phyloP scores from a whole-genome alignment of 176 grass and related monocot species.

The Miscanthus lutarioriparius region DNA sequence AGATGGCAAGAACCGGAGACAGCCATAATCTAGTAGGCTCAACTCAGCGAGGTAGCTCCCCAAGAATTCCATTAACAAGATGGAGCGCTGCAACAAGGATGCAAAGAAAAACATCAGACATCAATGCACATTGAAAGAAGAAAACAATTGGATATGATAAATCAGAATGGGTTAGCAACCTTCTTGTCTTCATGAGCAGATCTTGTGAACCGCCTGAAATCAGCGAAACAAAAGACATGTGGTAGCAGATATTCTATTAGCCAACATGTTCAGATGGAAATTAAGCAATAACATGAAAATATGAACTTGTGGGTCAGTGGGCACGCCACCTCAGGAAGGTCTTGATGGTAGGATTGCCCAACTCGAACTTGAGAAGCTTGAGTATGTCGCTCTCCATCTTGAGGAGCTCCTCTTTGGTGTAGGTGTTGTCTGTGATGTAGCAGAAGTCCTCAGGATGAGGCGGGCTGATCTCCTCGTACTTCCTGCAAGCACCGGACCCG shows the following conservation, averaged over 20 bases:
- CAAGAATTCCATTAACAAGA: slow-evolving; percentile 60
- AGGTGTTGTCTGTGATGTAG: slow-evolving; percentile 96
- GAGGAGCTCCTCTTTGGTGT: slow-evolving; percentile 81
- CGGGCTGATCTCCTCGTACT: slow-evolving; percentile 85
- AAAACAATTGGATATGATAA: background rate
- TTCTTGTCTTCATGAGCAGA: slow-evolving; percentile 54
- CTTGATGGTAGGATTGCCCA: slow-evolving; percentile 85
- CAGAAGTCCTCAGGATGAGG: slow-evolving; percentile 90
- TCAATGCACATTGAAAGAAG: background rate
- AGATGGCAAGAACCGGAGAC: slow-evolving; percentile 76
- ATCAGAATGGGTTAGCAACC: slow-evolving; percentile 31
- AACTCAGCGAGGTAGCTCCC: slow-evolving; percentile 80
- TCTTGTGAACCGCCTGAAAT: slow-evolving; percentile 67
- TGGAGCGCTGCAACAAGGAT: slow-evolving; percentile 47
- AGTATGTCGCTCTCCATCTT: slow-evolving; percentile 92
- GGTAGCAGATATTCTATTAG: slow-evolving; percentile 2
- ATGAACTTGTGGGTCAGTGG: background rate
- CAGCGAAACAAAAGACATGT: background rate
- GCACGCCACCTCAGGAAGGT: slow-evolving; percentile 65
- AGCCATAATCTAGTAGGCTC: slow-evolving; percentile 81
- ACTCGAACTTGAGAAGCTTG: slow-evolving; percentile 82
- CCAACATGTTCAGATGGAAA: background rate
- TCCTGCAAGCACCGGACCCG: slow-evolving; percentile 38
- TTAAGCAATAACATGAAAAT: background rate
- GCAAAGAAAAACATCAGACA: slow-evolving; percentile 23